Evolutionary conservation across 805 yeast genomes (phyloP), one percentile per base, ranked within the genome.

Genomic region (Myxozyma mucilagina): DNA sequence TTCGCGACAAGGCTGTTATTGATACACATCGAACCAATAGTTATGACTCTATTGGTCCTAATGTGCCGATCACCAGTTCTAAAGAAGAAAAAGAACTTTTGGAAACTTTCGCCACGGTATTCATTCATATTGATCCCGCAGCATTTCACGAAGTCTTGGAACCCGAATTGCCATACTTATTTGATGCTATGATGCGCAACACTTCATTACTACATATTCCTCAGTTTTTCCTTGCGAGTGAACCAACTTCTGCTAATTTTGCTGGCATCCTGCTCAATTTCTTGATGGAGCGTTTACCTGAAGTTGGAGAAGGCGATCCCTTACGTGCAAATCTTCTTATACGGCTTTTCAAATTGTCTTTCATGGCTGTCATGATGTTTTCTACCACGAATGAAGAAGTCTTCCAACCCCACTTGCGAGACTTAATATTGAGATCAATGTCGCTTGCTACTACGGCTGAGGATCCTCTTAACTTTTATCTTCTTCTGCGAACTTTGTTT

Each of bases 71-170:
- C 11, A 84, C 92, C 0, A 89, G 96, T 0, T 85, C 96, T 0
- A 91, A 90, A 68, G 98, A 93, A 70, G 97, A 92, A 60, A 90
- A 92, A 68, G 99, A 94, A 69, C 78, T 92, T 60, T 91, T 94
- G 97, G 99, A 96, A 71, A 87, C 91, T 2, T 84, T 94, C 72
- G 97, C 97, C 0, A 87, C 96, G 1, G 89, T 94, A 68, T 94
- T 90, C 74, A 89, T 91, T 67, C 96, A 90, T 71, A 83, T 96
- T 57, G 99, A 96, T 71, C 92, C 96, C 20, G 91, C 98, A 0
- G 89, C 97, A 0, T 96, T 96, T 74, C 92, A 90, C 72, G 99
- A 94, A 74, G 87, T 94, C 64, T 86, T 91, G 9, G 90, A 85
- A 64, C 80, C 86, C 1, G 97, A 94, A 73, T 79, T 93, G 59